phyloP scores from a whole-genome alignment of 2,329 filamentous ascomycete genomes.

The Xylaria sp. region DNA sequence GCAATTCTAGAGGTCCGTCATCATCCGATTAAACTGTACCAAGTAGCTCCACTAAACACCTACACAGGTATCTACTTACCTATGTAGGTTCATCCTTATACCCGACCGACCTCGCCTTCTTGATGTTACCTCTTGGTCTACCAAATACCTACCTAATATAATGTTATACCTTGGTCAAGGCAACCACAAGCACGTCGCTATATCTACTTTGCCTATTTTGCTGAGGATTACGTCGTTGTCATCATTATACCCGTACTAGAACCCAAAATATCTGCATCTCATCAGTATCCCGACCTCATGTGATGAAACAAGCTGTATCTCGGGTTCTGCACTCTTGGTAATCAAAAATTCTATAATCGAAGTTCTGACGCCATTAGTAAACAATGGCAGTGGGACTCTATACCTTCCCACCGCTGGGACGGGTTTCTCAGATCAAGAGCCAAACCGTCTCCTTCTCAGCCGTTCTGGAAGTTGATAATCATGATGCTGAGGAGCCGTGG shows the following conservation, averaged over 20 bases:
- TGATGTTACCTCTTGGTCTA: neutral
- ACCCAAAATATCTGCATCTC: neutral
- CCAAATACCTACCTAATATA: neutral
- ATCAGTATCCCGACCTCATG: neutral
- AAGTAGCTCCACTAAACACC: neutral
- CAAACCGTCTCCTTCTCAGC: constrained; percentile 70
- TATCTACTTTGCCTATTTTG: neutral
- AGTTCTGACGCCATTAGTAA: neutral
- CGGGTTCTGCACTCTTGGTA: neutral
- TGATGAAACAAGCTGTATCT: neutral
- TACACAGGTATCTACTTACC: too few species aligned
- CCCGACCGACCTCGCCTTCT: neutral
- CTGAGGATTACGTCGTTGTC: neutral
- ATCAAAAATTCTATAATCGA: neutral
- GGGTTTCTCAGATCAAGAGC: constrained; percentile 71
- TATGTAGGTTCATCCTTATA: neutral
- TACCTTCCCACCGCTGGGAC: constrained; percentile 77
- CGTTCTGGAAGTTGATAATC: constrained; percentile 72
- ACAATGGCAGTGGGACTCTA: constrained; percentile 54
- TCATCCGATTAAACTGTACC: constrained; percentile 12
- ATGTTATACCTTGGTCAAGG: neutral
- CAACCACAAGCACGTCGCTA: neutral
- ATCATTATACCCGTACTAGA: neutral
- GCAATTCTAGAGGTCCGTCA: constrained; percentile 8
- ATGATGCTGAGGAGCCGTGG: constrained; percentile 69